A percentile compares a stretch with the other conserved stretches of the same genome.
These are phyloP conservation scores for Uncinocarpus reesii DNA, from an alignment of 2,329 filamentous ascomycete species.

Conservation along the genomic window DNA sequence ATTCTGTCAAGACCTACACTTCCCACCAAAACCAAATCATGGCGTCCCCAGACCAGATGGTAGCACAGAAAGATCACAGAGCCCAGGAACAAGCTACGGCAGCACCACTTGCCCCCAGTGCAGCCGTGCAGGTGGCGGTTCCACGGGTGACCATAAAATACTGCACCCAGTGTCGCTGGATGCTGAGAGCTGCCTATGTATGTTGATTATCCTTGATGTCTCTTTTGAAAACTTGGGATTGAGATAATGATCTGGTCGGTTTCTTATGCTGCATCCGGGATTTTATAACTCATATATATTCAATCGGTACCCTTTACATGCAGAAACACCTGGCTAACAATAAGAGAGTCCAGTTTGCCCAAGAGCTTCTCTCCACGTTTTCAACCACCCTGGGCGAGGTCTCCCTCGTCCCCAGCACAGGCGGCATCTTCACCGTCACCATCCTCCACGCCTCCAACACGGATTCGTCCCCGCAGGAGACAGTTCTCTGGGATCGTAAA, in stretches of 20 bases:
- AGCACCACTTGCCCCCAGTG: conserved; percentile 3
- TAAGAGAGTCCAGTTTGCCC: conserved; percentile 67
- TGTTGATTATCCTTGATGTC: no score
- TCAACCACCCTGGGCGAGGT: conserved; percentile 73
- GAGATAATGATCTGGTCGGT: neutral
- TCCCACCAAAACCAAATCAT: neutral
- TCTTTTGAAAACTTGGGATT: no score
- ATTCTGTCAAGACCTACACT: neutral
- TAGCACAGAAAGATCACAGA: neutral
- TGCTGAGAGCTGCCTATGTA: conserved; percentile 52
- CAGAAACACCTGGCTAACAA: no score
- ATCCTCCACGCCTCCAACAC: conserved; percentile 37
- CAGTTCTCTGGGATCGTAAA: conserved; percentile 78
- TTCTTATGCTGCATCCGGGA: no score
- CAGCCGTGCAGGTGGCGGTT: conserved; percentile 32
- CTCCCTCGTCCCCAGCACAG: conserved; percentile 71
- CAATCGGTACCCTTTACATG: no score
- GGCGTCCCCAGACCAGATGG: neutral
- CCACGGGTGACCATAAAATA: conserved; percentile 80
- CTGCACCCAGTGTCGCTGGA: conserved; percentile 92
- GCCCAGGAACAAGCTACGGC: neutral
- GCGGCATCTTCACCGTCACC: conserved; percentile 70
- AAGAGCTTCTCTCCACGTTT: conserved; percentile 93
- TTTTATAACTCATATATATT: no score
- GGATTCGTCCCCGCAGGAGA: conserved; percentile 34